Conservation (phyloP, 768 basidiomycete genomes). For the Kwoniella sp. region DNA sequence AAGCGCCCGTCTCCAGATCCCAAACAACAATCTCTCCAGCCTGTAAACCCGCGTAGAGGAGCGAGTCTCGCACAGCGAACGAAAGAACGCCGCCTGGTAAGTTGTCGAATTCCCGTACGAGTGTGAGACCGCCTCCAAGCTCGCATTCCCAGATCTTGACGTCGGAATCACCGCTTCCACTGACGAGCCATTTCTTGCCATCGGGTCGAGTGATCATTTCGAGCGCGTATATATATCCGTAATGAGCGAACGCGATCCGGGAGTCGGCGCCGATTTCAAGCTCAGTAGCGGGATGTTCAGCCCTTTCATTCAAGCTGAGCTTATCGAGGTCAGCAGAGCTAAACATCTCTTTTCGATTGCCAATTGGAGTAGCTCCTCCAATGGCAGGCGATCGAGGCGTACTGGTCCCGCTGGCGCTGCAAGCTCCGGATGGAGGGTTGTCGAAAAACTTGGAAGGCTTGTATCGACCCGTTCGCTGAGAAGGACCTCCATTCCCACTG, state of each 20-base stretch:
- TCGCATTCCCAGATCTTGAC: conserved; percentile 63
- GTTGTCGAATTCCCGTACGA: conserved; percentile 36
- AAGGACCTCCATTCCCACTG: conserved; percentile 7
- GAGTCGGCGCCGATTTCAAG: conserved; percentile 66
- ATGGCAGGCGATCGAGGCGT: conserved; percentile 31
- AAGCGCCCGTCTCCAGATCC: conserved; percentile 84
- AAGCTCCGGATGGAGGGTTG: conserved; percentile 72
- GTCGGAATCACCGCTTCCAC: conserved; percentile 86
- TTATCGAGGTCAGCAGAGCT: conserved; percentile 21
- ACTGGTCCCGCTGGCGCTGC: conserved; percentile 55
- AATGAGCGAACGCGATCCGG: conserved; percentile 86
- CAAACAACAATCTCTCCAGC: conserved; percentile 88
- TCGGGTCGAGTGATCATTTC: conserved; percentile 58
- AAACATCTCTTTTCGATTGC: conserved; percentile 16
- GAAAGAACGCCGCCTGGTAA: conserved; percentile 76
- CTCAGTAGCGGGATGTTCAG: conserved; percentile 28
- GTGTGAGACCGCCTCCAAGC: conserved; percentile 41
- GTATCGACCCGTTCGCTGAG: conserved; percentile 46
- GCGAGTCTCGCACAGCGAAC: conserved; percentile 71
- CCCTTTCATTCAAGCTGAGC: conserved; percentile 11
- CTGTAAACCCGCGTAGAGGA: conserved; percentile 89
- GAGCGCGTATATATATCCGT: conserved; percentile 91
- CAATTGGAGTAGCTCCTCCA: not conserved
- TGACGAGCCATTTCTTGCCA: conserved; percentile 64
- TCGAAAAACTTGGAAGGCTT: conserved; percentile 84